Percentiles rank a stretch among this genome's conserved stretches.
Conservation (phyloP, 2,329 filamentous ascomycete species). For the Fusarium sacchari region DNA sequence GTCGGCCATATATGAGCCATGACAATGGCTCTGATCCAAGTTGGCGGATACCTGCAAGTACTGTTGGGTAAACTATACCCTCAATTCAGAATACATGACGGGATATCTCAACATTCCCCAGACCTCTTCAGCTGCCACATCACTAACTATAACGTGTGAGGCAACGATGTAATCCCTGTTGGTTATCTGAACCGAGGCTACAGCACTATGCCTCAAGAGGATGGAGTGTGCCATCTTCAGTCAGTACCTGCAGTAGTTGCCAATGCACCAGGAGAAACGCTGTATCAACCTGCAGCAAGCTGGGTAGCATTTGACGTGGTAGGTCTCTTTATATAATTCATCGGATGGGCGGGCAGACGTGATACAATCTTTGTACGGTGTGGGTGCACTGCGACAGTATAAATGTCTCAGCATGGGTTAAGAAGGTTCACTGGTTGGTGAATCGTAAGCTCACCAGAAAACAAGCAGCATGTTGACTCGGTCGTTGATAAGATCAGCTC, state of each 20-base stretch:
- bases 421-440: background rate
- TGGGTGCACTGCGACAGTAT: background rate
- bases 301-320: background rate
- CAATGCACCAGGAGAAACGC: slow-evolving; percentile 11
- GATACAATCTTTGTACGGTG: background rate
- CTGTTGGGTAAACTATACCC: background rate
- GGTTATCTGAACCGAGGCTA: background rate
- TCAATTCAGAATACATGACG: background rate
- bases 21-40: background rate
- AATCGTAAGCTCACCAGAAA: background rate
- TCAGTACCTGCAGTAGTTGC: slow-evolving; percentile 29
- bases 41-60: background rate
- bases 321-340: background rate
- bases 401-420: background rate
- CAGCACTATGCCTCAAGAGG: slow-evolving; percentile 17
- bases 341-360: background rate
- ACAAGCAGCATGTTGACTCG: background rate
- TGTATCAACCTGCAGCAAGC: slow-evolving; percentile 9
- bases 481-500: background rate
- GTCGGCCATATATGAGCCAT: background rate
- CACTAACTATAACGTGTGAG: background rate
- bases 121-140: background rate
- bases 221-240: slow-evolving; percentile 1
- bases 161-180: background rate
- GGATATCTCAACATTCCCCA: background rate